These are phyloP conservation scores for Pyrenula aspistea DNA, from an alignment of 495 filamentous ascomycete genomes.

Conservation along the genomic window DNA sequence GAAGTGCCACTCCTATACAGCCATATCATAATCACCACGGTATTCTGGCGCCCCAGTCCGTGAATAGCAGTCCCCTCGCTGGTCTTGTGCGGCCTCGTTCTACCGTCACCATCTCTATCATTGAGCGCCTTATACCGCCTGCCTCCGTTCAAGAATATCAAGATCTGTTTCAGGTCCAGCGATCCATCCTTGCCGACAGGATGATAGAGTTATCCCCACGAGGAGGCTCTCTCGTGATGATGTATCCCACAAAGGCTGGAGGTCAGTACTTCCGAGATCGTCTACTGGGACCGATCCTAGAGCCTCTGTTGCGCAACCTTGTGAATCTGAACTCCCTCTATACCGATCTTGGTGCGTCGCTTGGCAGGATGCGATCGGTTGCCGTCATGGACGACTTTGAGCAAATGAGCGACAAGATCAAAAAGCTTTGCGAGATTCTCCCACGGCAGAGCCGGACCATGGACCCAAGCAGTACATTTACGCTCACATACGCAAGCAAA, in stretches of 20 bases:
- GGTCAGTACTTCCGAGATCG: constrained; percentile 50
- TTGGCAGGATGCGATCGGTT: constrained; percentile 48
- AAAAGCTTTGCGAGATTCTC: constrained; percentile 31
- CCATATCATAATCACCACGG: constrained; percentile 43
- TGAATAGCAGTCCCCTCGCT: constrained; percentile 7
- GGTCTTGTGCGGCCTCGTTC: constrained; percentile 8
- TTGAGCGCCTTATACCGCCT: constrained; percentile 64
- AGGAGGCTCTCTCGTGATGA: constrained; percentile 50
- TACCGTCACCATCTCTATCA: constrained; percentile 50
- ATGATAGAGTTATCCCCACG: constrained; percentile 49
- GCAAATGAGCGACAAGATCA: constrained; percentile 37
- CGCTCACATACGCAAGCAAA: constrained; percentile 38
- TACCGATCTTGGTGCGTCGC: constrained; percentile 41
- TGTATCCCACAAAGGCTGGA: constrained; percentile 56
- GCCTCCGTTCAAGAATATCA: constrained; percentile 45
- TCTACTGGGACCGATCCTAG: constrained; percentile 55
- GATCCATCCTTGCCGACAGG: constrained; percentile 55
- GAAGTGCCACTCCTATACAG: constrained; percentile 43
- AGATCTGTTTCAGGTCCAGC: constrained; percentile 45
- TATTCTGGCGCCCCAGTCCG: constrained; percentile 23
- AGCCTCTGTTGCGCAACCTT: constrained; percentile 53
- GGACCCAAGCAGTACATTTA: constrained; percentile 29
- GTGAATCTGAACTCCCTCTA: constrained; percentile 52
- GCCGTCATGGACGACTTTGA: constrained; percentile 46
- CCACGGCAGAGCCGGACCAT: constrained; percentile 14